Evolutionary conservation across 2,329 filamentous ascomycete species (phyloP), one percentile per base, ranked within the genome.

Genomic region (Didymella pinodella): DNA sequence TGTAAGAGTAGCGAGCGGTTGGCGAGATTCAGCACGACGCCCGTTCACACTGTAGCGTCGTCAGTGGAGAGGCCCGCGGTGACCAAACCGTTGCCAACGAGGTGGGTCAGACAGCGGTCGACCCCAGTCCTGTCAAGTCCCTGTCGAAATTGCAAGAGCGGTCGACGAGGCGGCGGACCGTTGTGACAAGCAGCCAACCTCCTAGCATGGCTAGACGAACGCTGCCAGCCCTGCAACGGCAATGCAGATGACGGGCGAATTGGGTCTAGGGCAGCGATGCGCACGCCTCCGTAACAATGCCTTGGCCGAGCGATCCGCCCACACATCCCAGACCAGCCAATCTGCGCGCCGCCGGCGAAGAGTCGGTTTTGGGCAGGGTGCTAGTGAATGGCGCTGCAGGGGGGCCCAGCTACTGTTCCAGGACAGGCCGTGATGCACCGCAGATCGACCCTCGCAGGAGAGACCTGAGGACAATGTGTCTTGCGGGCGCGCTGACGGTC

Each of bases 361-460:
- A 67, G 72, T 66, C 75, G 68, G 67, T 76, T 76, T 75, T 72
- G 67, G 70, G 75, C 68, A 71, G 40, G 48, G 55, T 47, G 46
- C 41, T 54, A 50, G 56, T 54, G 45, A 50, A 54, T 49, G 65
- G 69, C 65, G 57, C 25, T 43, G 48, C 66, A 61, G 66, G 69
- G 71, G 64, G 29, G 61, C 68, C 61, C 57, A 64, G 54, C 49
- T 50, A 48, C 57, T 63, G 67, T 59, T 59, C 75, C 61, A 75
- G 75, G 76, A 77, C 75, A 76, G 75, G 75, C 70, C 65, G 65
- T 66, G 66, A 71, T 77, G 75, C 75, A 74, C 73, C 60, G 76
- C 75, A 78, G 76, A 78, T 78, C 76, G 64, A 63, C 65, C 67
- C 63, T 68, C 67, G 65, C 69, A 69, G 66, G 65, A 69, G 65